Conservation (phyloP, 768 basidiomycete genomes). For the Lactarius hatsudake region DNA sequence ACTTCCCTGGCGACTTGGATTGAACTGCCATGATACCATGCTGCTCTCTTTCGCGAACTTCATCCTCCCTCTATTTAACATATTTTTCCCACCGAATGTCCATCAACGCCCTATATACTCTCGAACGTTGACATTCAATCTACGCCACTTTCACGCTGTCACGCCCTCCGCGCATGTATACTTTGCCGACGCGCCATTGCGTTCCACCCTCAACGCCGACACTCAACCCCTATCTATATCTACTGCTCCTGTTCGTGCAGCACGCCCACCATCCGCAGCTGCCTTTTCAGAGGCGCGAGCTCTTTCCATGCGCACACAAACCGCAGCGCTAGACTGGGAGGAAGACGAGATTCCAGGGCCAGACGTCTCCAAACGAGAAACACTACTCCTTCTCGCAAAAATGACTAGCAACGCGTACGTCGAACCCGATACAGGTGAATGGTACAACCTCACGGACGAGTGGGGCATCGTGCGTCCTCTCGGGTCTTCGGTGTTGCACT, state of each 20-base stretch:
- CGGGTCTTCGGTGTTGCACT: not conserved
- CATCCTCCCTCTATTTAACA: not conserved
- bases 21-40: not conserved
- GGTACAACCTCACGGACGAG: conserved; percentile 70
- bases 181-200: conserved; percentile 49
- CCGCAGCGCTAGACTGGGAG: conserved; percentile 62
- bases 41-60: conserved; percentile 3
- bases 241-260: conserved; percentile 2
- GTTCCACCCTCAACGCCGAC: conserved; percentile 18
- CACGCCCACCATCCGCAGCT: conserved; percentile 8
- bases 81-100: conserved; percentile 7
- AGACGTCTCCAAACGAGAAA: conserved; percentile 71
- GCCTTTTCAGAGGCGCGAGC: conserved; percentile 10
- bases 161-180: conserved; percentile 44
- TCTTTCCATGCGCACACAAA: conserved; percentile 36
- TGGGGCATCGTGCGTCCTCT: conserved; percentile 55
- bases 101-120: not conserved
- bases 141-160: conserved; percentile 62
- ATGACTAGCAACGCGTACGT: conserved; percentile 95
- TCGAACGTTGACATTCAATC: conserved; percentile 42
- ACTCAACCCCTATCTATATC: conserved; percentile 14
- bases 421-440: conserved; percentile 53
- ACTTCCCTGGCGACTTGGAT: not conserved
- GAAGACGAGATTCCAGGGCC: conserved; percentile 72
- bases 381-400: conserved; percentile 81